These are phyloP conservation scores for Ophiostoma sp. DNA, from an alignment of 2,329 filamentous ascomycete genomes.

Conservation along the genomic window DNA sequence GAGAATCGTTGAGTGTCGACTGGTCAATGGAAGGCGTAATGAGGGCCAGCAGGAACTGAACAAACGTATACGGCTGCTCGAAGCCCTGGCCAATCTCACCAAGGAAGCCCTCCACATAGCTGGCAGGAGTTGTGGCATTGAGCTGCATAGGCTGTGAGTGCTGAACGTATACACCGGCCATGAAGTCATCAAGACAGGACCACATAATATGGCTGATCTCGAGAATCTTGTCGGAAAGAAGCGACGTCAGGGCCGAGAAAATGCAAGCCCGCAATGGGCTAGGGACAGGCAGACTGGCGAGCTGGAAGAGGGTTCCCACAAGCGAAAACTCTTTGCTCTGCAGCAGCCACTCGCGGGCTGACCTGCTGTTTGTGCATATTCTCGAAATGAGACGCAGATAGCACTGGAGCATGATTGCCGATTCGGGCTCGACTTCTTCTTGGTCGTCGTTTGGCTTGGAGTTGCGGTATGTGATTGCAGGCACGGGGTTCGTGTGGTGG, in stretches of 20 bases:
- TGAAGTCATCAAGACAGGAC: slow-evolving; percentile 73
- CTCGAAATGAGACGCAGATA: slow-evolving; percentile 86
- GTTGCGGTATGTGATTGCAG: slow-evolving; percentile 49
- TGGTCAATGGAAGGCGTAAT: slow-evolving; percentile 60
- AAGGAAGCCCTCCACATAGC: slow-evolving; percentile 59
- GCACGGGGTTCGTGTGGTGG: slow-evolving; percentile 59
- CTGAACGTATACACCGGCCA: slow-evolving; percentile 53
- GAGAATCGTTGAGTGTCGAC: slow-evolving; percentile 60
- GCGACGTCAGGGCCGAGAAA: slow-evolving; percentile 69
- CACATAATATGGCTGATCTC: slow-evolving; percentile 70
- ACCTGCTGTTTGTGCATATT: slow-evolving; percentile 67
- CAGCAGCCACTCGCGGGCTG: slow-evolving; percentile 69
- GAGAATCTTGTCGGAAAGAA: slow-evolving; percentile 69
- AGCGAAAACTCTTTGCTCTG: slow-evolving; percentile 57
- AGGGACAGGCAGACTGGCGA: slow-evolving; percentile 72
- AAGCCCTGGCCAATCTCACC: slow-evolving; percentile 71
- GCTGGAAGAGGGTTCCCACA: slow-evolving; percentile 67
- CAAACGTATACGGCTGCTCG: slow-evolving; percentile 80
- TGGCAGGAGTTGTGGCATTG: slow-evolving; percentile 31
- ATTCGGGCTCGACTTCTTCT: slow-evolving; percentile 81
- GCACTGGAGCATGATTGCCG: slow-evolving; percentile 91
- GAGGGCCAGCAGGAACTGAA: slow-evolving; percentile 68
- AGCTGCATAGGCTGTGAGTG: slow-evolving; percentile 34
- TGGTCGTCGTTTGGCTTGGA: slow-evolving; percentile 60
- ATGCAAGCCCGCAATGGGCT: slow-evolving; percentile 75